Evolutionary conservation across 441 rosid species (phyloP).

Genomic region (Pelargonium myrrhifolium): DNA sequence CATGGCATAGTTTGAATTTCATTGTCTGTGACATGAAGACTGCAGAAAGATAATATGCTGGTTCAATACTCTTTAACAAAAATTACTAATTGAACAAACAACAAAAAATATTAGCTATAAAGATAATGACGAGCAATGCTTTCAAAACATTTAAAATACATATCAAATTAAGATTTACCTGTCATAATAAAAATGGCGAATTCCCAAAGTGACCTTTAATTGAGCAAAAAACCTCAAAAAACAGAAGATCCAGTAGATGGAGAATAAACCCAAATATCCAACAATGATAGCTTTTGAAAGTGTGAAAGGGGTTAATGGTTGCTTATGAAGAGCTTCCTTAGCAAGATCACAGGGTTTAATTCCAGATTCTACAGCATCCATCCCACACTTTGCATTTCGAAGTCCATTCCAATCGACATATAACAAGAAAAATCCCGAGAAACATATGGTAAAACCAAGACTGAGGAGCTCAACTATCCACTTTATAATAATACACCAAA

Average conservation of each 20-base stretch:
- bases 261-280: conserved; percentile 82
- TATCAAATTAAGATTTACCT: conserved; percentile 39
- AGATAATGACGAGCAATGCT: conserved; percentile 9
- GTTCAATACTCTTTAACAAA: conserved; percentile 9
- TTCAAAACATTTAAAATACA: conserved; percentile 8
- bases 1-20: conserved; percentile 95
- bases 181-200: conserved; percentile 74
- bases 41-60: conserved; percentile 38
- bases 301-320: conserved; percentile 83
- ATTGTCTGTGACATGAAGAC: conserved; percentile 83
- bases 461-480: conserved; percentile 95
- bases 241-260: conserved; percentile 83
- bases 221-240: conserved; percentile 89
- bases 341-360: conserved; percentile 93
- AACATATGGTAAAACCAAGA: conserved; percentile 82
- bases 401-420: conserved; percentile 98
- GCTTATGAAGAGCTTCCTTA: conserved; percentile 81
- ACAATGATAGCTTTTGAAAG: conserved; percentile 75
- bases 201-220: conserved; percentile 66
- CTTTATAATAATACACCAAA: conserved; percentile 88
- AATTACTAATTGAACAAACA: not conserved
- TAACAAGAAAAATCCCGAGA: conserved; percentile 87
- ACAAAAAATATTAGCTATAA: not conserved
- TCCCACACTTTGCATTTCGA: conserved; percentile 93
- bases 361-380: conserved; percentile 97